Evolutionary conservation across 768 basidiomycete species (phyloP), one percentile per base, ranked within the genome.

Genomic region (Collybiopsis confluens): DNA sequence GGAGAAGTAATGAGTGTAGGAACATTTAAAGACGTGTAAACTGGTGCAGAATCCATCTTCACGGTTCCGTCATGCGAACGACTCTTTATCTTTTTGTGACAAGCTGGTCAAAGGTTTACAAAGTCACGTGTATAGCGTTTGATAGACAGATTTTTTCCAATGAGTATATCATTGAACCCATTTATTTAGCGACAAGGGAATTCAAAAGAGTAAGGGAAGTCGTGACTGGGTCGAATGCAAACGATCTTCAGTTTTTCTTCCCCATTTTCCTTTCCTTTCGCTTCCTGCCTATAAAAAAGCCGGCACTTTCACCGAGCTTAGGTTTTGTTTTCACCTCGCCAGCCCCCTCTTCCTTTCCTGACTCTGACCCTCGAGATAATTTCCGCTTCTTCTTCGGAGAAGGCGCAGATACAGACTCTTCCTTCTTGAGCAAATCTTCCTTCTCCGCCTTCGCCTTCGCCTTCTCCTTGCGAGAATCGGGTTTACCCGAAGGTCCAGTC

Each of bases 201-300:
- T n/a, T n/a, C n/a, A n/a, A n/a, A n/a, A n/a, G n/a, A n/a, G n/a
- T n/a, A n/a, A n/a, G n/a, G n/a, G n/a, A n/a, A n/a, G n/a, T n/a
- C n/a, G n/a, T n/a, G n/a, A n/a, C n/a, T n/a, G n/a, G n/a, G n/a
- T n/a, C n/a, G n/a, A n/a, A n/a, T n/a, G n/a, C n/a, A n/a, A n/a
- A n/a, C n/a, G n/a, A n/a, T n/a, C n/a, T n/a, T 37, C 48, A 52
- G 11, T 27, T 7, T 7, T 26, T 61, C 37, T 71, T 73, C 21
- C 67, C 68, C 13, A 60, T 66, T 66, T 79, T 87, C 43, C 85
- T 73, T 66, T 86, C 78, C 63, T 85, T 87, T 51, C 91, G 77
- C 71, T 92, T 93, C 62, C 88, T 75, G 13, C 91, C 90, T 59
- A 93, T 93, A 30, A 92, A 59, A 6, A 83, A 76, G 5, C 90